These are phyloP conservation scores for Bipolaris oryzae DNA, from an alignment of 2,329 filamentous ascomycete species.

Conservation along the genomic window DNA sequence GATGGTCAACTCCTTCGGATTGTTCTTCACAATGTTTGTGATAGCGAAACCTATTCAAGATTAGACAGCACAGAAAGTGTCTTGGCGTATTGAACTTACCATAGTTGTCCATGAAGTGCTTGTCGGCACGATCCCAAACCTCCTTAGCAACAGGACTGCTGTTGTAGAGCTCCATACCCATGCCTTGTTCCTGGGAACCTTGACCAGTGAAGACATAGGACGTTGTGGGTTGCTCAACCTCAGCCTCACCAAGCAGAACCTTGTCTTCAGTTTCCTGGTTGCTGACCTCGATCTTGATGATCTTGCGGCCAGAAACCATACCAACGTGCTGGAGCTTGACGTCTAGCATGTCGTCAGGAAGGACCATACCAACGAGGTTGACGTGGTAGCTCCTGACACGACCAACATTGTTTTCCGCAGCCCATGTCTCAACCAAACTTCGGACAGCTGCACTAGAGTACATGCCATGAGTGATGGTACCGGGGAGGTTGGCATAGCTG, in stretches of 20 bases:
- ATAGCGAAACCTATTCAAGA: constrained; percentile 79
- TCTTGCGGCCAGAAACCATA: constrained; percentile 98
- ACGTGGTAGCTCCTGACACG: constrained; percentile 98
- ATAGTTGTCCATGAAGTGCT: constrained; percentile 98
- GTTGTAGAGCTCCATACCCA: constrained; percentile 98
- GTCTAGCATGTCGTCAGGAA: constrained; percentile 93
- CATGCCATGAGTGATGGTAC: constrained; percentile 99
- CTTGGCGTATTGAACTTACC: constrained; percentile 60
- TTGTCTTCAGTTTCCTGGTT: constrained; percentile 97
- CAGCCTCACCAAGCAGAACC: constrained; percentile 91
- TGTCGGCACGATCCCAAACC: constrained; percentile 90
- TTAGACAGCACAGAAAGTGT: constrained; percentile 23
- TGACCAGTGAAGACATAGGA: constrained; percentile 98
- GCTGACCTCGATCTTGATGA: constrained; percentile 96
- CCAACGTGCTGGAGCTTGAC: constrained; percentile 96
- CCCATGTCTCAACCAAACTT: constrained; percentile 97
- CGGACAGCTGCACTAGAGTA: constrained; percentile 97
- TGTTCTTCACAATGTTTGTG: constrained; percentile 99
- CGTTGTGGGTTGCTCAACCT: constrained; percentile 96
- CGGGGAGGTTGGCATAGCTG: constrained; percentile 91
- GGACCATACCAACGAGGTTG: constrained; percentile 96
- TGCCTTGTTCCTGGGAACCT: constrained; percentile 97
- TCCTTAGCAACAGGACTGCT: constrained; percentile 94
- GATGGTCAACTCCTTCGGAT: constrained; percentile 97
- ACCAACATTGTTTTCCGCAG: constrained; percentile 96